Conservation (phyloP, 352 stramenopile species). For the Phytophthora tubulina region DNA sequence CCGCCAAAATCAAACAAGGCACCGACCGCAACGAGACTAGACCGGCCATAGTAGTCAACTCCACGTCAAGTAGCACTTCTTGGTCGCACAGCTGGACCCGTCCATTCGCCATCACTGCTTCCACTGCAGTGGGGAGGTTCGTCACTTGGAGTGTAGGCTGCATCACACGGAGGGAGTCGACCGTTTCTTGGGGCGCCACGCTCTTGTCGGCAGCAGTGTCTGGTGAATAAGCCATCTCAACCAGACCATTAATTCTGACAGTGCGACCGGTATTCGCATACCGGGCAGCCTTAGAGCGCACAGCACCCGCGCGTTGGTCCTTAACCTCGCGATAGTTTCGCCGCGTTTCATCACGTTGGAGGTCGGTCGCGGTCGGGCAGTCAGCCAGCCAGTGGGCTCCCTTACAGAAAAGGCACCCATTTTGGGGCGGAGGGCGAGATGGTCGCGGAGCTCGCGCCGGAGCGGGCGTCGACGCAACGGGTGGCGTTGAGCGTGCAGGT, state of each 20-base stretch:
- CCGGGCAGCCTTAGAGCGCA: conserved; percentile 1
- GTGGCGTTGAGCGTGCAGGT: neutral
- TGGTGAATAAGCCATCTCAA: neutral
- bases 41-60: conserved; percentile 14
- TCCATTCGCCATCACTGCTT: conserved; percentile 12
- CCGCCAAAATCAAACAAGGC: neutral
- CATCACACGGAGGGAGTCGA: neutral
- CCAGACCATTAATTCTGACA: conserved; percentile 13
- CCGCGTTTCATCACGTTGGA: neutral
- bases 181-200: neutral
- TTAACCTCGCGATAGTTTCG: neutral
- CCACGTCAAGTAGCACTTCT: conserved; percentile 13
- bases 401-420: conserved; percentile 10
- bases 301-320: neutral
- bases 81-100: neutral
- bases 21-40: neutral
- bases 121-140: neutral
- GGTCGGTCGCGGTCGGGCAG: neutral
- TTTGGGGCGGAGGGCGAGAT: neutral
- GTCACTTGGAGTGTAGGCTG: conserved; percentile 1
- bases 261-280: neutral
- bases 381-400: conserved; percentile 3
- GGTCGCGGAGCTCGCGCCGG: neutral
- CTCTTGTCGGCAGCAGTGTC: conserved; percentile 15
- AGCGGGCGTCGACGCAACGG: neutral